phyloP scores from a whole-genome alignment of 768 basidiomycete species.

The Mycena floridula region DNA sequence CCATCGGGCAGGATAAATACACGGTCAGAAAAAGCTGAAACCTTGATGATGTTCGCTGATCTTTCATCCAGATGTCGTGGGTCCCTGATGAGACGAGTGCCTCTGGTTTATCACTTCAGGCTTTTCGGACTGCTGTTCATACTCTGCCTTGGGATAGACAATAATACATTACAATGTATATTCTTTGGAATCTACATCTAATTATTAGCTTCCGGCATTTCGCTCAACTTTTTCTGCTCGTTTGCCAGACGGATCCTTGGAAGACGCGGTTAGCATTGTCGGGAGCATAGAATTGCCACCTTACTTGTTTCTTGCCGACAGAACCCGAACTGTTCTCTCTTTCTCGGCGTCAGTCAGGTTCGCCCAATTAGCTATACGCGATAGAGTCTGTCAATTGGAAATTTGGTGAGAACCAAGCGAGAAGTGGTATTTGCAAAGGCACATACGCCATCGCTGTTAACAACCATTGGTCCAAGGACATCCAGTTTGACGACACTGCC shows the following conservation, averaged over 20 bases:
- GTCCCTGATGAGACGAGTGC: too few relatives aligned
- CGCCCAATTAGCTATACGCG: constrained; percentile 61
- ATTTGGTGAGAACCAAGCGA: neutral
- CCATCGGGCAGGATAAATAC: too few relatives aligned
- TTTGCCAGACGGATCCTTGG: neutral
- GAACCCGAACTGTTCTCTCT: constrained; percentile 48
- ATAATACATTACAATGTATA: too few relatives aligned
- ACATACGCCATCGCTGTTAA: constrained; percentile 44
- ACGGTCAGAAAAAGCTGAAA: too few relatives aligned
- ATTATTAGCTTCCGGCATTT: neutral
- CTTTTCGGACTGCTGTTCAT: too few relatives aligned
- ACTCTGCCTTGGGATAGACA: too few relatives aligned
- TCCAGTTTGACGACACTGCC: constrained; percentile 41
- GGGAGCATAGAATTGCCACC: constrained; percentile 6
- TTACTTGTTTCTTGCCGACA: constrained; percentile 48
- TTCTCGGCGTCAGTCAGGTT: constrained; percentile 51
- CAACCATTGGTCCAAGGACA: constrained; percentile 59
- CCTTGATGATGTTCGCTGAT: too few relatives aligned
- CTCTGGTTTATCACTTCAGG: too few relatives aligned
- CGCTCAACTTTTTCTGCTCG: neutral
- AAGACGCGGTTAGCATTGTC: neutral
- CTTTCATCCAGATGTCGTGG: too few relatives aligned
- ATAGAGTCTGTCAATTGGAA: constrained; percentile 46
- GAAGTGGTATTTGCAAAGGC: neutral
- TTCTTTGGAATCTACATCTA: too few relatives aligned